Conservation (phyloP, 2,329 filamentous ascomycete genomes). For the Pseudogymnoascus sp. region DNA sequence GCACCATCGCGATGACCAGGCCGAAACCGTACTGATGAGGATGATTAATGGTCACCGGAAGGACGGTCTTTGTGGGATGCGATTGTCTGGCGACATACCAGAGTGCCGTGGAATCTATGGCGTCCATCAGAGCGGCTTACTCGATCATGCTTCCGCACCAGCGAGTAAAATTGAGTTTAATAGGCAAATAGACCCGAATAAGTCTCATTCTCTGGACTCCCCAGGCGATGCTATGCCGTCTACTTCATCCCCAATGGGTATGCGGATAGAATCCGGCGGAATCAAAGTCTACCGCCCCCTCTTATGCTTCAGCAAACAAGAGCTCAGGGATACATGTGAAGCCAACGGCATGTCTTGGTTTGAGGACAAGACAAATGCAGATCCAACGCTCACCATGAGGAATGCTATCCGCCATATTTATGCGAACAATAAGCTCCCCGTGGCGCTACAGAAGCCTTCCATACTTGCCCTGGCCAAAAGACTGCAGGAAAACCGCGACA, state of each 20-base stretch:
- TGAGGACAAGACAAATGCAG: slow-evolving; percentile 76
- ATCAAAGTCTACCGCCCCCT: slow-evolving; percentile 63
- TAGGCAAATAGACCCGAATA: too few relatives aligned
- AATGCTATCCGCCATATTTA: slow-evolving; percentile 73
- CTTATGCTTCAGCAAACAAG: slow-evolving; percentile 62
- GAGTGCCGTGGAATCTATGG: slow-evolving; percentile 73
- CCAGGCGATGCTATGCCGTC: slow-evolving; percentile 11
- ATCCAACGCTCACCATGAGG: slow-evolving; percentile 67
- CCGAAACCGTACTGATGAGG: slow-evolving; percentile 82
- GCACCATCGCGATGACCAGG: slow-evolving; percentile 86
- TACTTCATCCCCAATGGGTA: slow-evolving; percentile 13
- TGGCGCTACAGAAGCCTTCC: slow-evolving; percentile 57
- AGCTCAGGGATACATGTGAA: slow-evolving; percentile 68
- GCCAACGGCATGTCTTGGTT: slow-evolving; percentile 65
- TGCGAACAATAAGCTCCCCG: slow-evolving; percentile 53
- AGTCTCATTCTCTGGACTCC: not conserved
- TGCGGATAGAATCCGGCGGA: slow-evolving; percentile 55
- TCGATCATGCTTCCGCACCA: slow-evolving; percentile 37
- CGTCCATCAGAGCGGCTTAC: slow-evolving; percentile 57
- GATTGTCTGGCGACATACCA: slow-evolving; percentile 60
- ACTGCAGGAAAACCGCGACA: slow-evolving; percentile 38
- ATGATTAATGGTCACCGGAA: slow-evolving; percentile 59
- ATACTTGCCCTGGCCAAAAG: slow-evolving; percentile 55
- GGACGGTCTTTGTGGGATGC: slow-evolving; percentile 69
- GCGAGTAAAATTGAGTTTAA: not conserved